Evolutionary conservation across 768 basidiomycete species (phyloP).

Genomic region (Neoboletus magnificus): DNA sequence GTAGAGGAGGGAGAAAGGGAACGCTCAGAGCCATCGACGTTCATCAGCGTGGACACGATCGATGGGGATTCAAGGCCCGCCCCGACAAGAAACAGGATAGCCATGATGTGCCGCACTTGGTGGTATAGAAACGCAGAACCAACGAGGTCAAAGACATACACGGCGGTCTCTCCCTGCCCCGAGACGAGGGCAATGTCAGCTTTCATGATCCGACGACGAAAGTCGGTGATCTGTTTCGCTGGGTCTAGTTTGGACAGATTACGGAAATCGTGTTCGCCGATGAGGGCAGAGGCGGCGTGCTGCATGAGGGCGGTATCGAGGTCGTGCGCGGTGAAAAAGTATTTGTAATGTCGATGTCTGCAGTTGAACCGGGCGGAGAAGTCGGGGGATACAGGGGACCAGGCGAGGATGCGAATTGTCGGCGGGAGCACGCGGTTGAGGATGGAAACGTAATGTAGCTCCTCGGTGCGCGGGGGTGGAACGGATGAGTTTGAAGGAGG

Average conservation of each 20-base stretch:
- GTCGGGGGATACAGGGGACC: slow-evolving; percentile 77
- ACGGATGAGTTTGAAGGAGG: slow-evolving; percentile 35
- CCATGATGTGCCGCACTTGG: slow-evolving; percentile 95
- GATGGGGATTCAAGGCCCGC: slow-evolving; percentile 70
- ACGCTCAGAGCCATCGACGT: slow-evolving; percentile 45
- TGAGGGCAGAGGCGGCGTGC: slow-evolving; percentile 61
- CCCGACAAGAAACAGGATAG: slow-evolving; percentile 85
- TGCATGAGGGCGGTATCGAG: slow-evolving; percentile 78
- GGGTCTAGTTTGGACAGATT: slow-evolving; percentile 95
- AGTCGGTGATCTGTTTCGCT: slow-evolving; percentile 83
- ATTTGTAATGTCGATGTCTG: slow-evolving; percentile 90
- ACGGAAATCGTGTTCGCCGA: slow-evolving; percentile 93
- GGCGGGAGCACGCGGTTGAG: slow-evolving; percentile 87
- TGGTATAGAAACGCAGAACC: slow-evolving; percentile 93
- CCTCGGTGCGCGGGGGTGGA: slow-evolving; percentile 34
- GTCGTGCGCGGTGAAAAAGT: slow-evolving; percentile 75
- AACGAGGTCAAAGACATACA: slow-evolving; percentile 76
- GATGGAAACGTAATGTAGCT: slow-evolving; percentile 73
- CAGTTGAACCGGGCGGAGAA: slow-evolving; percentile 94
- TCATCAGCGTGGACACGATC: slow-evolving; percentile 70
- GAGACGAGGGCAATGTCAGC: slow-evolving; percentile 58
- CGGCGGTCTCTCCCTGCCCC: slow-evolving; percentile 30
- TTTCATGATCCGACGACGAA: slow-evolving; percentile 61
- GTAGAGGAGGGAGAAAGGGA: background rate
- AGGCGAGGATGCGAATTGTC: slow-evolving; percentile 87